A percentile compares a stretch with the other conserved stretches of the same genome.
phyloP scores from a whole-genome alignment of 176 grass and related monocot species.

The Ananas comosus region DNA sequence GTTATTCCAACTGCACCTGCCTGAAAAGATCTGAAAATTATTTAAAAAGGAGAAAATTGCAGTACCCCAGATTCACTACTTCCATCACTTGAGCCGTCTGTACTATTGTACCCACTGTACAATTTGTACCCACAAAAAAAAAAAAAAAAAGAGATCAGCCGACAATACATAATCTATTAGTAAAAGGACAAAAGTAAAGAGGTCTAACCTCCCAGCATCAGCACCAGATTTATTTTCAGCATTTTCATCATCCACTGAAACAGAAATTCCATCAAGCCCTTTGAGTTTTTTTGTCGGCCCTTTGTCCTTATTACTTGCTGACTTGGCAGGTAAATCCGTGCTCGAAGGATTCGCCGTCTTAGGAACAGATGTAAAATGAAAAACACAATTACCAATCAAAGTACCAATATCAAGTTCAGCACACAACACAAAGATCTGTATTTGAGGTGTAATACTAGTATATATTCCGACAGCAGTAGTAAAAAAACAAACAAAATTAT shows the following conservation, averaged over 20 bases:
- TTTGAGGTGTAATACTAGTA: not conserved
- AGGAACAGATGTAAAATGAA: not conserved
- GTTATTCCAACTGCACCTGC: conserved; percentile 3
- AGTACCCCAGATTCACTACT: conserved; percentile 32
- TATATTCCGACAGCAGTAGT: not conserved
- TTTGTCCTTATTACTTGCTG: conserved; percentile 46
- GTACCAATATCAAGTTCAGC: not conserved
- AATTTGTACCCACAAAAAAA: conserved; percentile 9
- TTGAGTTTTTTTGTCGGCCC: conserved; percentile 41
- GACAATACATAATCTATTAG: not conserved
- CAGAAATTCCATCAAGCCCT: conserved; percentile 39
- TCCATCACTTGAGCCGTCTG: conserved; percentile 62
- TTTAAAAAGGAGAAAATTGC: conserved; percentile 5
- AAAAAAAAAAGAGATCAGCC: not conserved
- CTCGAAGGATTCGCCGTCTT: conserved; percentile 62
- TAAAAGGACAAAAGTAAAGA: conserved; percentile 14
- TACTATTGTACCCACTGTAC: conserved; percentile 43
- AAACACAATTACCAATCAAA: not conserved
- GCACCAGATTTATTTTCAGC: conserved; percentile 32
- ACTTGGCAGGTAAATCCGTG: conserved; percentile 45
- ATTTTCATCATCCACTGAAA: conserved; percentile 34
- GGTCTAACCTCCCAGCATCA: not conserved
- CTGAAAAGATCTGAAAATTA: not conserved
- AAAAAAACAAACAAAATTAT: too few relatives aligned
- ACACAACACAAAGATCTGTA: not conserved